Base-by-base conservation (phyloP, 2,329 filamentous ascomycete genomes). In the Paraphoma sp. region DNA sequence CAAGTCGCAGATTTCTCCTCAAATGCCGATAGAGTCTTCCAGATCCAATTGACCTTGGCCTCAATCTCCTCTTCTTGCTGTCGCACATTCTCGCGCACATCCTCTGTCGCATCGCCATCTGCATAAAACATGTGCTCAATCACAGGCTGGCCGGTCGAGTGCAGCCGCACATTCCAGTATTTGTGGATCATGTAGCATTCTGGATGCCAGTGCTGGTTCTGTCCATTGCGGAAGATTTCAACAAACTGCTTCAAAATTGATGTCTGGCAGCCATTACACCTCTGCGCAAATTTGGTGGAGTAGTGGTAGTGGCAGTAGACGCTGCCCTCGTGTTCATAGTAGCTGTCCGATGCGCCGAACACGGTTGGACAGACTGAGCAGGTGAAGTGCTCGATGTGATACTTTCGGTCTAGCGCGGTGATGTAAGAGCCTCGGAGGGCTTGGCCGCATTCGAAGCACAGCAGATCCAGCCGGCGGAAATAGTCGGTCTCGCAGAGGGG, bases 151-250 rank as follows among this genome's bases (percentile, higher is more conserved):
- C 76, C 77, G 12, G 77, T 76, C 5, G 78, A 76, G 59, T 81
- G 79, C 38, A 99, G 82, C 49, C 95, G 89, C 57, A 99, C 95
- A 74, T 98, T 99, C 95, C 95, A 99, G 78, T 98, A 99, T 73
- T 99, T 99, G 81, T 99, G 95, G 61, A 99, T 99, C 95, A 99
- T 99, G 79, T 99, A 99, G 78, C 95, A 99, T 78, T 99, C 95
- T 1, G 95, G 95, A 74, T 99, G 95, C 95, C 95, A 99, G 76
- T 99, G 95, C 73, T 99, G 95, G 73, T 98, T 97, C 75, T 97
- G 91, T 1, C 94, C 94, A 77, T 98, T 98, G 67, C 95, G 89
- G 79, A 93, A 99, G 59, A 99, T 98, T 78, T 99, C 95, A 59
- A 99, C 95, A 76, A 99, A 99, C 76, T 99, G 95, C 80, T 99